Conservation (phyloP, 345 rosid species). For the Salix purpurea region DNA sequence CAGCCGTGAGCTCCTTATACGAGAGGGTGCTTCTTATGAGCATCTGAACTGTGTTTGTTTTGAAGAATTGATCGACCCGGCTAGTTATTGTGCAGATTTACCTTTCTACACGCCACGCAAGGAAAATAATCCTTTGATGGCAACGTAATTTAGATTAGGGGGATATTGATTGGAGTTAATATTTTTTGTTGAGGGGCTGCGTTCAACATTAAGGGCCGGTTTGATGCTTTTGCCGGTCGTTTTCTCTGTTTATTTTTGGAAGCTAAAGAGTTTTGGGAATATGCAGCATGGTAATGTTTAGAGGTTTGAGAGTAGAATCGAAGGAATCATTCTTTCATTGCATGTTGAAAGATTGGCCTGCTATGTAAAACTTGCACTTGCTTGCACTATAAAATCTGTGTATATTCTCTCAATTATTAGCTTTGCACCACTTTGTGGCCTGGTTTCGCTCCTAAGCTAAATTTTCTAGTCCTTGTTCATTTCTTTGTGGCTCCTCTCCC, state of each 20-base stretch:
- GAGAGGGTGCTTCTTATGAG: background rate
- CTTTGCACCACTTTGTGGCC: background rate
- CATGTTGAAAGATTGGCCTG: background rate
- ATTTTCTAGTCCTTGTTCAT: background rate
- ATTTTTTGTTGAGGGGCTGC: background rate
- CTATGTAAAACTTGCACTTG: background rate
- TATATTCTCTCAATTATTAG: background rate
- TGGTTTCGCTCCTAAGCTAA: background rate
- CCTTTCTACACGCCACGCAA: conserved; percentile 10
- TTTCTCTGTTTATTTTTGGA: background rate
- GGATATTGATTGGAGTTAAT: background rate
- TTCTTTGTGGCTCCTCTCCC: background rate
- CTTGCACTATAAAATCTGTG: background rate
- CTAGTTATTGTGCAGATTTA: background rate
- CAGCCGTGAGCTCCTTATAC: conserved; percentile 20
- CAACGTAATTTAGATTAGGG: background rate
- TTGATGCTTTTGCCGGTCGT: background rate
- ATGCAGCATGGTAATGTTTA: background rate
- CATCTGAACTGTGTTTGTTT: background rate
- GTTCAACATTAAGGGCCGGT: background rate
- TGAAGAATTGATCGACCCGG: background rate
- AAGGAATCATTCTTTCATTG: background rate
- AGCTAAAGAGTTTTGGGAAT: background rate
- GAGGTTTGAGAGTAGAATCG: background rate
- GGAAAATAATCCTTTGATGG: background rate